These are phyloP conservation scores for Malassezia cuniculi DNA, from an alignment of 1,284 basidiomycete genomes.

Conservation along the genomic window DNA sequence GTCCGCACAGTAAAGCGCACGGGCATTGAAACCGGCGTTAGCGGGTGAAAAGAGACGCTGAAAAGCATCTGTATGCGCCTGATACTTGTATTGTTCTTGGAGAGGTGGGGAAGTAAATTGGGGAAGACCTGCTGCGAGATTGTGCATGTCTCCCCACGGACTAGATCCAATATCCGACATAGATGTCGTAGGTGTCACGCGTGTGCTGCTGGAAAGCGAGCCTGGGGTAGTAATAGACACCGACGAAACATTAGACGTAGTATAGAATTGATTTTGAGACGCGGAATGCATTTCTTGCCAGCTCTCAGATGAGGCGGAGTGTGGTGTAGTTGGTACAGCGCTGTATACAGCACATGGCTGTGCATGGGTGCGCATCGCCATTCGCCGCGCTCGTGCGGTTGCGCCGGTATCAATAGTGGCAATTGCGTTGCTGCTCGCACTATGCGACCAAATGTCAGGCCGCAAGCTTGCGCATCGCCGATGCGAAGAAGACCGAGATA, in stretches of 20 bases:
- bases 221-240: conserved; percentile 9
- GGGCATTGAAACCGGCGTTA: too few species aligned
- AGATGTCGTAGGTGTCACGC: conserved; percentile 37
- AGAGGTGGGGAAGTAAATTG: too few species aligned
- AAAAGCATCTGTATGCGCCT: too few species aligned
- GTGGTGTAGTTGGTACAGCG: too few species aligned
- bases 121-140: too few species aligned
- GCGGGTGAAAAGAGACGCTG: too few species aligned
- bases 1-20: too few species aligned
- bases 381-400: conserved; percentile 1
- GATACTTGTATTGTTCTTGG: too few species aligned
- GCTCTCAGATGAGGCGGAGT: not conserved
- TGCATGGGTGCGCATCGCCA: too few species aligned
- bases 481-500: too few species aligned
- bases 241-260: conserved; percentile 6
- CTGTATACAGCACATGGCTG: too few species aligned
- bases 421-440: not conserved
- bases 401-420: conserved; percentile 1
- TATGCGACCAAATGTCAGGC: conserved; percentile 12
- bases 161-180: conserved; percentile 22
- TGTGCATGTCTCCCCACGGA: conserved; percentile 1
- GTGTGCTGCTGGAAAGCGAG: conserved; percentile 21
- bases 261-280: conserved; percentile 1
- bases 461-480: conserved; percentile 9
- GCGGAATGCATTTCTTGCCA: not conserved